phyloP scores from a whole-genome alignment of 768 basidiomycete species.

The Cyclocybe aegerita region DNA sequence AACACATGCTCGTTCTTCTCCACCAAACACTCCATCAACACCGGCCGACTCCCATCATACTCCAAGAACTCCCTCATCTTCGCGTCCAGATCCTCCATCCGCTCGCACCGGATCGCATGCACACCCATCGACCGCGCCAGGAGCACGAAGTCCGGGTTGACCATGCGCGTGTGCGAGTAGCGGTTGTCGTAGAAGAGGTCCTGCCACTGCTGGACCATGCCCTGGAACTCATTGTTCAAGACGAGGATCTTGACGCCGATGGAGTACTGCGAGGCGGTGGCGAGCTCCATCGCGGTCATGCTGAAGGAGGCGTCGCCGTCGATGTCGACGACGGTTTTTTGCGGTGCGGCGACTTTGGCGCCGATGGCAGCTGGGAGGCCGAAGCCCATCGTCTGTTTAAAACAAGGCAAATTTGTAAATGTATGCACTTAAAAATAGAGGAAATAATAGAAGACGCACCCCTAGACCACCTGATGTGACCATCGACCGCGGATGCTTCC shows the following conservation, averaged over 20 bases:
- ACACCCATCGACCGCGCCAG: conserved; percentile 91
- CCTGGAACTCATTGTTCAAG: conserved; percentile 97
- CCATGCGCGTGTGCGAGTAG: conserved; percentile 97
- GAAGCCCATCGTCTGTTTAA: conserved; percentile 90
- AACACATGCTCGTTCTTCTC: conserved; percentile 85
- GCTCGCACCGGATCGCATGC: conserved; percentile 80
- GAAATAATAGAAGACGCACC: conserved; percentile 45
- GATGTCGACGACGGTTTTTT: conserved; percentile 93
- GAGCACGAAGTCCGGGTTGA: conserved; percentile 91
- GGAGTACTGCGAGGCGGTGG: conserved; percentile 85
- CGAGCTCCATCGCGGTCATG: conserved; percentile 99
- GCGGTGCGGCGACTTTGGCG: conserved; percentile 92
- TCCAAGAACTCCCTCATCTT: conserved; percentile 99
- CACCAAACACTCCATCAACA: conserved; percentile 89
- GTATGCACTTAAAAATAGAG: conserved; percentile 1
- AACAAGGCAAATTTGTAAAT: no score
- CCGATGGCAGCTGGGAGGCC: conserved; percentile 94
- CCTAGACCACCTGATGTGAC: conserved; percentile 95
- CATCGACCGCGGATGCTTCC: conserved; percentile 85
- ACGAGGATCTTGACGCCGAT: conserved; percentile 96
- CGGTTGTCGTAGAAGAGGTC: conserved; percentile 96
- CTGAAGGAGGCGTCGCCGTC: conserved; percentile 98
- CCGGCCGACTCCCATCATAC: conserved; percentile 83
- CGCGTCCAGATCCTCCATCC: conserved; percentile 72
- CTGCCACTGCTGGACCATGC: conserved; percentile 99